A percentile compares a stretch with the other conserved stretches of the same genome.
phyloP scores from a whole-genome alignment of 1,284 basidiomycete species.

The Ganoderma lucidum region DNA sequence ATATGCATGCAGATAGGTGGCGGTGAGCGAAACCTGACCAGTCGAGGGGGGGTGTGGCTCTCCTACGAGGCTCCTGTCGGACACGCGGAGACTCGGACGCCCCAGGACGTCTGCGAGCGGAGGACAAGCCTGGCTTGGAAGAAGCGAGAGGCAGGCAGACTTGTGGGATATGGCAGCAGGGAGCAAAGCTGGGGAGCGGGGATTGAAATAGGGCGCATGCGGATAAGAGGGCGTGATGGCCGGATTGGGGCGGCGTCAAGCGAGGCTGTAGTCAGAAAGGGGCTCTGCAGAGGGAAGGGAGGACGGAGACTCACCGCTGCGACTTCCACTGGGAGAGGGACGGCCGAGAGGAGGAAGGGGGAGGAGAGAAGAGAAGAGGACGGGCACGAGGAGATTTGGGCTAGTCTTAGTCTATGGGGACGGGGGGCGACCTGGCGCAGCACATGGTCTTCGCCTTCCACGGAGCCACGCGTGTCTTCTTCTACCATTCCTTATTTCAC shows the following conservation, averaged over 20 bases:
- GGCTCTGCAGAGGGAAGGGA: conserved; percentile 5
- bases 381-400: conserved; percentile 28
- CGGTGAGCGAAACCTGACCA: conserved; percentile 33
- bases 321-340: conserved; percentile 27
- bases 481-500: conserved; percentile 28
- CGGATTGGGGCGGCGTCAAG: conserved; percentile 17
- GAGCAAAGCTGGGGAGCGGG: conserved; percentile 39
- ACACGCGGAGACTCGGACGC: conserved; percentile 33
- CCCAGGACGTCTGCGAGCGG: conserved; percentile 38
- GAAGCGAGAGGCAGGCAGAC: conserved; percentile 38
- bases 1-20: conserved; percentile 40
- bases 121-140: conserved; percentile 35
- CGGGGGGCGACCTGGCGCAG: conserved; percentile 31
- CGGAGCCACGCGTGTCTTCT: conserved; percentile 37
- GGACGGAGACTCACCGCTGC: conserved; percentile 29
- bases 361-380: conserved; percentile 30
- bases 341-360: conserved; percentile 30
- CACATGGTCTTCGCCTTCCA: conserved; percentile 38
- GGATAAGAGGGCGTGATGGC: conserved; percentile 31
- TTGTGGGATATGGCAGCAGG: conserved; percentile 43
- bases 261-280: conserved; percentile 15
- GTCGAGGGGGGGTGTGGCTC: conserved; percentile 24
- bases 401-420: conserved; percentile 31
- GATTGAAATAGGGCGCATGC: conserved; percentile 34
- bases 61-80: conserved; percentile 31